Evolutionary conservation across 768 basidiomycete species (phyloP), one percentile per base, ranked within the genome.

Genomic region (Chlorophyllum brunneum): DNA sequence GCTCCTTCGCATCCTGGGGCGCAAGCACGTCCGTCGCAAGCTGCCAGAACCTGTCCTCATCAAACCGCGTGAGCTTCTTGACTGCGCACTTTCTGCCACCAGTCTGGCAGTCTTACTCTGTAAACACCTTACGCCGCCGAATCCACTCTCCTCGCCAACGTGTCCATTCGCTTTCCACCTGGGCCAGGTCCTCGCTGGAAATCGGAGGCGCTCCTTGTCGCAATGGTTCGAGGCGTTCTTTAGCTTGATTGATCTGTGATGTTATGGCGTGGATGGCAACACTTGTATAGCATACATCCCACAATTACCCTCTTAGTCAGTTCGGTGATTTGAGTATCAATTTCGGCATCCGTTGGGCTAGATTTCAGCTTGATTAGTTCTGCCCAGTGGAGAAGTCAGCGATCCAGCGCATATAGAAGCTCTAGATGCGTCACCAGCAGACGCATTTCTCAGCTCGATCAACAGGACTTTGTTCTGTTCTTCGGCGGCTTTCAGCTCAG

Each of bases 91-190:
- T 56, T 34, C 37, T 43, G 37, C 38, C 23, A 23, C 46, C 37
- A 55, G 38, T 31, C 30, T 39, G 43, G 36, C 31, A 36, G 26
- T 75, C 85, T 61, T 71, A 91, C 91, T 73, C 79, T 53, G 73
- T 79, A 68, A 92, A 95, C 2, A 86, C 70, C 63, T 88, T 93
- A 62, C 78, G 81, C 50, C 93, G 76, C 20, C 78, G 75, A 29
- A 80, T 66, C 93, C 93, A 95, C 70, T 93, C 86, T 3, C 77
- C 74, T 55, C 86, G 74, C 92, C 92, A 95, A 61, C 78, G 82
- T 5, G 60, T 68, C 87, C 92, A 94, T 27, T 93, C 88, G 1
- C 67, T 64, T 54, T 93, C 85, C 47, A 94, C 71, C 54, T 74
- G 70, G 13, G 76, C 79, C 15, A 89, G 74, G 44, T 93, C 90